Base-by-base conservation (phyloP, 257 asterid species). In the Perilla frutescens region DNA sequence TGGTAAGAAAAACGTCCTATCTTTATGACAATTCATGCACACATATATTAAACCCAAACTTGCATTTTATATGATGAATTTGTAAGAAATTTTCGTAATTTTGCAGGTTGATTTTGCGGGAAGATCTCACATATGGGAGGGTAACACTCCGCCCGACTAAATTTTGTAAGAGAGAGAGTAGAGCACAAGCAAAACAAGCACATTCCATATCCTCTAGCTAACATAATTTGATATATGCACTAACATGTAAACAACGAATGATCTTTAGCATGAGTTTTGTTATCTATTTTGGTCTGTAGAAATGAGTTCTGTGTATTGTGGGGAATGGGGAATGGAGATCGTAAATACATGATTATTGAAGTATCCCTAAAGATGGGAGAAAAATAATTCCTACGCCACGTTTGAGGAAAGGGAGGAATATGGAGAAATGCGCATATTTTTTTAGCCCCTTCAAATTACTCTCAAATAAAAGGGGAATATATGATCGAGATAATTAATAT, bases 101-200 rank as follows among this genome's bases (percentile, higher is more conserved):
- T 71, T 62, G 80, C 90, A 88, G 90, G 94, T 70, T 81, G 81
- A 85, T 45, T 20, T 10, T 37, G 41, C 31, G 31, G 73, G 70
- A 43, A 36, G 40, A 70, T 45, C 31, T 31, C 8, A 40, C 37
- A 45, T 5, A 49, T 40, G 65, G 58, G 77, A 76, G 78, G 77
- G 44, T 7, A 34, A 8, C 29, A 45, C 49, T 67, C 69, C 78
- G 36, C 68, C 68, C 77, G 54, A 67, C 81, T 61, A 80, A 85
- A 80, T 84, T 88, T 88, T 87, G 90, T 77, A 72, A 77, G 1
- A 45, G 70, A 48, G 73, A 80, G 81, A 74, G 76, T 72, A 77
- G 76, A 69, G 56, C 58, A n/a, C 58, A 9, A 56, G 69, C 62
- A 34, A 2, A 34, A n/a, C 58, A 9, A 56, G 69, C 66, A 66